These are phyloP conservation scores for Planoprotostelium fungivorum DNA, from an alignment of 78 protist genomes.

Conservation along the genomic window DNA sequence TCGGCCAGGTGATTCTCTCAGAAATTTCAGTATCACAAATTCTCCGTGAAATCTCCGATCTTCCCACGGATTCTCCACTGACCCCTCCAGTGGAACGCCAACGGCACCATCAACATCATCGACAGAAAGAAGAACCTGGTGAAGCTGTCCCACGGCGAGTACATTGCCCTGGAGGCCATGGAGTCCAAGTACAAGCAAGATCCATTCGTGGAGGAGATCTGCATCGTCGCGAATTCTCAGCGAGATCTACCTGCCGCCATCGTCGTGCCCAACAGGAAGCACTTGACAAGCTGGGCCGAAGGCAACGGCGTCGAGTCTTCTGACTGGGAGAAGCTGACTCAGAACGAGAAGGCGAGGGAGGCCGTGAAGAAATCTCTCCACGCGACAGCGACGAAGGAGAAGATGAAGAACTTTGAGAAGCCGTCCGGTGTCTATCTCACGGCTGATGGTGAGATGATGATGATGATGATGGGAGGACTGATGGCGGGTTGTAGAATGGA, in stretches of 20 bases:
- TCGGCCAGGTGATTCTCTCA: slow-evolving; percentile 60
- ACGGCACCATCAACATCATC: slow-evolving; percentile 78
- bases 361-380: background rate
- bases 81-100: slow-evolving; percentile 15
- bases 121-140: slow-evolving; percentile 94
- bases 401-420: background rate
- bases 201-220: slow-evolving; percentile 26
- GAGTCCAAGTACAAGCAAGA: slow-evolving; percentile 22
- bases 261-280: background rate
- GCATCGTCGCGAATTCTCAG: slow-evolving; percentile 38
- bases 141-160: slow-evolving; percentile 95
- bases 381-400: background rate
- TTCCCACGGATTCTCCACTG: background rate
- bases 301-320: background rate
- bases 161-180: slow-evolving; percentile 84
- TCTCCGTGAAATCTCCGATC: background rate
- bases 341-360: background rate
- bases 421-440: background rate
- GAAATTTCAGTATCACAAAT: background rate
- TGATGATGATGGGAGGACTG: background rate
- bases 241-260: background rate
- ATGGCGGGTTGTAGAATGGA: background rate
- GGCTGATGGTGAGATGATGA: background rate
- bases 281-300: background rate
- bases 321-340: background rate